Base-by-base conservation (phyloP, 2,329 filamentous ascomycete genomes). In the Meredithiella fracta region DNA sequence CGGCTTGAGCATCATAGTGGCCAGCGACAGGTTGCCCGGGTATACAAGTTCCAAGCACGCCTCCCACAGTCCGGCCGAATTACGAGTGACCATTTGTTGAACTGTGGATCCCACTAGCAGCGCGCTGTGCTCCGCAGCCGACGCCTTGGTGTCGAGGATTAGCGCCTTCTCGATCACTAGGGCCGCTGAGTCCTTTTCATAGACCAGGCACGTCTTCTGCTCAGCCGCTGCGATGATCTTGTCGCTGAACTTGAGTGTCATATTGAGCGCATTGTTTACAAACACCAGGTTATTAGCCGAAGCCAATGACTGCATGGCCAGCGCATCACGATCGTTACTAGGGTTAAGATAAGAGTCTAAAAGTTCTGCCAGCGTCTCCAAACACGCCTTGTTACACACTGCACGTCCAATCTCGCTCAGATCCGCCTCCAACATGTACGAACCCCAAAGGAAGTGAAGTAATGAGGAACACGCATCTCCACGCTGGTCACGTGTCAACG, bases 381-480 rank as follows among this genome's bases (percentile, higher is more conserved):
- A 72, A 0, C 83, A 84, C 55, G 80, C 78, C 52, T 77, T 73
- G 60, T 78, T 80, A 62, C 82, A 84, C 20, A 78, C 77, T 1
- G 76, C 72, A 61, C 78, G 74, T 4, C 80, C 79, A 52, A 75
- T 72, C 31, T 74, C 70, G 1, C 81, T 75, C 54, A 79, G 78
- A 11, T 64, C 67, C 1, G 71, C 65, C 34, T 78, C 74, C 59
- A 79, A 69, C 11, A 73, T 79, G 22, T 83, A 74, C 5, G 76
- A 77, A 56, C 80, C 76, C 44, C 96, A 78, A 8, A 95, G 75
- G 55, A 88, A 82, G 60, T 84, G 77, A 40, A 87, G 75, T 44
- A 96, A 72, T n/a, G 84, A 80, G 59, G 88, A 81, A 66, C 88
- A 90, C 6, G 86, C 84, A 61, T 90, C 84, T 17, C 85, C 82